Evolutionary conservation across 192 early-diverging fungal species (phyloP), one percentile per base, ranked within the genome.

Genomic region (Coemansia sp.): DNA sequence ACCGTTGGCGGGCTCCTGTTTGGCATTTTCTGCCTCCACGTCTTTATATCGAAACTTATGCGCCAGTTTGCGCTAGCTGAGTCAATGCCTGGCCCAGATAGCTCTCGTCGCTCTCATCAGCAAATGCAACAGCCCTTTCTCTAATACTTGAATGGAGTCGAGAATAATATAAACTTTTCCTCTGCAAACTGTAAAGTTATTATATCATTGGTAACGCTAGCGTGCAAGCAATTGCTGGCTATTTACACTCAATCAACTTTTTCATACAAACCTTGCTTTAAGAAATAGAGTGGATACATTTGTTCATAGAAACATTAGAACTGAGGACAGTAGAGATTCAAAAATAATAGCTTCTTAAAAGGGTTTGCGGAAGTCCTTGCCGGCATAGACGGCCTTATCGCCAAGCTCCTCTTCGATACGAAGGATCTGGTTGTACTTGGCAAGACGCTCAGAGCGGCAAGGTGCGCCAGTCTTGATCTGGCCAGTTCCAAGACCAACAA

Each of bases 381-480:
- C 96, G 54, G 96, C 96, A 81, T 98, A 98, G 81, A 90, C 80
- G 64, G 94, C 93, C 57, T 92, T 88, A 56, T 85, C 86, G 68
- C 93, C 94, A 44, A 98, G 88, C 85, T 96, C 92, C 82, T 97
- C 94, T 84, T 98, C 96, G 68, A 98, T 98, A 62, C 94, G 89
- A 57, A 98, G 86, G 57, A 98, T 84, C 86, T 97, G 94, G 91
- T 98, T 98, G 88, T 95, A 97, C 89, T 98, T 98, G 72, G 95
- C 93, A 56, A 96, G 75, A 73, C 96, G 89, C 86, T 98, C 96
- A 27, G 92, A 93, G 62, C 97, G 89, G 87, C 94, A 96, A 58
- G 97, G 95, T 54, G 97, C 97, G 73, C 97, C 97, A 56, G 95
- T 97, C 93, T 98, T 98, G 88, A 98, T 97, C 84, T 98, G 95